Evolutionary conservation across 192 early-diverging fungal genomes (phyloP).

Genomic region (Coemansia sp.): DNA sequence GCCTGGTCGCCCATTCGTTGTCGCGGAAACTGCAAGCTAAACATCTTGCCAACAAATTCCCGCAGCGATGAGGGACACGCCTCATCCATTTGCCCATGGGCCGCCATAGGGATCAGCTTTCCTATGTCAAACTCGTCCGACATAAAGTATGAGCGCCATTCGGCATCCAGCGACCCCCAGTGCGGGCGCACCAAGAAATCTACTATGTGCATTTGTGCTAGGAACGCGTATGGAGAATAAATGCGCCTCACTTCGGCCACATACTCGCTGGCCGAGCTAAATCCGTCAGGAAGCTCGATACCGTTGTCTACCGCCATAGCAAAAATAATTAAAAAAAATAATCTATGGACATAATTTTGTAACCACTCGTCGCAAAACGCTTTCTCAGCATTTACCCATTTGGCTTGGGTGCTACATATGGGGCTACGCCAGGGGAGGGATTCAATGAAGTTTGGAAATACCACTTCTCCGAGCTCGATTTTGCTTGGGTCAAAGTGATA

Average conservation of each 20-base stretch:
- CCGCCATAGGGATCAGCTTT: conserved; percentile 37
- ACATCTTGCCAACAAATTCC: conserved; percentile 26
- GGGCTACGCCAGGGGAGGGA: not conserved
- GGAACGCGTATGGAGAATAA: conserved; percentile 18
- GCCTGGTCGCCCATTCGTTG: not conserved
- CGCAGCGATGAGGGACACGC: conserved; percentile 27
- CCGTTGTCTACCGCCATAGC: conserved; percentile 3
- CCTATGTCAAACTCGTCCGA: conserved; percentile 7
- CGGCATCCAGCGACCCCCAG: conserved; percentile 27
- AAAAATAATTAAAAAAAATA: not conserved
- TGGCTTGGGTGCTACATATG: not conserved
- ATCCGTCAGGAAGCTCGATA: conserved; percentile 28
- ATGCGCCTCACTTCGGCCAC: conserved; percentile 14
- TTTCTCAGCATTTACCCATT: not conserved
- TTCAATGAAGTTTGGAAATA: too few species aligned
- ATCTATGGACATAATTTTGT: not conserved
- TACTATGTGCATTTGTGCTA: conserved; percentile 43
- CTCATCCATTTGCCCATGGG: conserved; percentile 5
- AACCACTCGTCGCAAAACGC: not conserved
- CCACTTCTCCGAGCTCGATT: too few species aligned
- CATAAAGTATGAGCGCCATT: conserved; percentile 42
- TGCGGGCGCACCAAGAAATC: conserved; percentile 41
- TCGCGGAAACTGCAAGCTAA: conserved; percentile 31
- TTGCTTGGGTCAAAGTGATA: too few species aligned
- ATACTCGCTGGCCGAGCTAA: conserved; percentile 26